Evolutionary conservation across 2,329 filamentous ascomycete genomes (phyloP).

Genomic region (Trichoderma aggressivum): DNA sequence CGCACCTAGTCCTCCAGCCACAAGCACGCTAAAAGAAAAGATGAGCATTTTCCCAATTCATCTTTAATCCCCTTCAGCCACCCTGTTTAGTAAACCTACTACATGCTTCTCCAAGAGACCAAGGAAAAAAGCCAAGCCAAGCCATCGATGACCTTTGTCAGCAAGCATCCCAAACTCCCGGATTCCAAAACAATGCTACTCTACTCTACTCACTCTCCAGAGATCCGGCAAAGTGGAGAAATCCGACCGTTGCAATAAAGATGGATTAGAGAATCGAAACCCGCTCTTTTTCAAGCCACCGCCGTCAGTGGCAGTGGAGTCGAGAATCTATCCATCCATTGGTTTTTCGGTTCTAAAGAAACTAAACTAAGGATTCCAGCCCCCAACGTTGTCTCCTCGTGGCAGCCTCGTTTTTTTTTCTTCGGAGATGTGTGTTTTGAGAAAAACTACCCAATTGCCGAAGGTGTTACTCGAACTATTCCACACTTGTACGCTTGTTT

Average conservation of each 20-base stretch:
- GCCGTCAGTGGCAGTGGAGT: not conserved
- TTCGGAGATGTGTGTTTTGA: not conserved
- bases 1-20: not conserved
- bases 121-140: no score
- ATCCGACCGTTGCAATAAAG: not conserved
- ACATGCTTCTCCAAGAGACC: no score
- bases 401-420: not conserved
- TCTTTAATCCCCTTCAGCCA: no score
- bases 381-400: not conserved
- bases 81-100: no score
- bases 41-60: no score
- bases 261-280: not conserved
- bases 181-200: not conserved
- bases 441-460: not conserved
- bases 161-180: not conserved
- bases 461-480: not conserved
- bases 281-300: not conserved
- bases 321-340: no score
- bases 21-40: no score
- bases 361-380: not conserved
- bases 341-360: not conserved
- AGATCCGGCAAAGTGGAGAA: not conserved
- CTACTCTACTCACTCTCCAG: not conserved
- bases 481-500: not conserved
- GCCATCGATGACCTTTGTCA: no score